Conservation (phyloP, 148 eudicot species). For the Rhododendron henanense region DNA sequence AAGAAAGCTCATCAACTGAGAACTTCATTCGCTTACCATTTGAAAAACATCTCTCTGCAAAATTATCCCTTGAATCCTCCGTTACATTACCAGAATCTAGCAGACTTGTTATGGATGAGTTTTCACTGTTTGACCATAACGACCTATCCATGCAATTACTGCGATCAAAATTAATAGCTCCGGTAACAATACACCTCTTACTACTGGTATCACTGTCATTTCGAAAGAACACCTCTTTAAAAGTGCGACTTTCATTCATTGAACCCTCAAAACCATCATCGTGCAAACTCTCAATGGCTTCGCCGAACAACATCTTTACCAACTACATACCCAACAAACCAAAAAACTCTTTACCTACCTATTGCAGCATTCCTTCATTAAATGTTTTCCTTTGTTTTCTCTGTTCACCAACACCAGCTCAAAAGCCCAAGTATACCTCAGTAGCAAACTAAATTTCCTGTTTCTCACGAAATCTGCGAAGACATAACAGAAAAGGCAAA, state of each 20-base stretch:
- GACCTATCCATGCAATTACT: constrained; percentile 30
- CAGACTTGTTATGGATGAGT: constrained; percentile 50
- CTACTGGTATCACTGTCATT: constrained; percentile 21
- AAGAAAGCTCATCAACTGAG: constrained; percentile 48
- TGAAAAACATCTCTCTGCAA: constrained; percentile 19
- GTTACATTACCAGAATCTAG: constrained; percentile 32
- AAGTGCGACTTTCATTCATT: constrained; percentile 47
- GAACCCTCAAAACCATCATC: constrained; percentile 78
- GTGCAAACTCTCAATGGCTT: constrained; percentile 33
- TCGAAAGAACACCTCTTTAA: constrained; percentile 64
- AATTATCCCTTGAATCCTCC: constrained; percentile 23
- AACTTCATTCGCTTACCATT: constrained; percentile 49
- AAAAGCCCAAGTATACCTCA: neutral
- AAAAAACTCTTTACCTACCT: constrained; percentile 5
- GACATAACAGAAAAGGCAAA: neutral
- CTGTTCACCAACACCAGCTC: neutral
- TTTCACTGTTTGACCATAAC: constrained; percentile 41
- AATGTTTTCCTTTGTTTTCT: constrained; percentile 8
- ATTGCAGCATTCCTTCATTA: neutral
- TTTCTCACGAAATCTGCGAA: neutral
- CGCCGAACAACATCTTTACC: constrained; percentile 22
- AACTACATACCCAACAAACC: neutral
- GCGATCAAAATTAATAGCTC: constrained; percentile 29
- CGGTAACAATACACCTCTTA: constrained; percentile 34
- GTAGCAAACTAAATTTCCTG: neutral